Evolutionary conservation across 2,329 filamentous ascomycete genomes (phyloP), one percentile per base, ranked within the genome.

Genomic region (Thielaviopsis musarum): DNA sequence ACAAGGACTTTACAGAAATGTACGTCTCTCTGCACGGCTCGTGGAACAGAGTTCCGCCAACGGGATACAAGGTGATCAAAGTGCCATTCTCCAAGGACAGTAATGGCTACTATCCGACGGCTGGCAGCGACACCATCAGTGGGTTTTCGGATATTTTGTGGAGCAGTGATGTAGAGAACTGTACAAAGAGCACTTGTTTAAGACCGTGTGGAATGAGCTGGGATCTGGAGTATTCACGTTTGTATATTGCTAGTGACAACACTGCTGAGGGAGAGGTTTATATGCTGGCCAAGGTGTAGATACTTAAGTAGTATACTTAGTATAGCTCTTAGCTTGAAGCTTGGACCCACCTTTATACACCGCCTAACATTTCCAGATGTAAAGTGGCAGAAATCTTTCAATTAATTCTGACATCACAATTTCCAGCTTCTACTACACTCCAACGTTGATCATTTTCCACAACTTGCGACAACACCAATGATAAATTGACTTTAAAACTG

Each of bases 21-120:
- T 84, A 78, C 73, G 72, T 84, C 28, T 74, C 79, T 0, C 80
- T 84, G 66, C 81, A 83, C 66, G 81, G 81, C 2, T 79, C 75
- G 60, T 84, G 81, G 79, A 70, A 72, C 65, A 67, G 70, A 22
- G 65, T 67, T 19, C 66, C 65, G 3, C 69, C 71, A 1, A 67
- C 67, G 17, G 72, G 72, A 1, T 73, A 72, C 65, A 70, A 70
- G 64, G 66, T 73, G 15, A 65, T 70, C n/a, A 62, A 68, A 48
- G 65, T 73, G 13, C 69, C 69, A 3, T 73, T 72, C 57, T 65
- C 62, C 1, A 61, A 56, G 54, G 64, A 65, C 22, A 56, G 57
- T 3, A 62, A 62, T 57, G 67, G 66, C 22, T 69, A 68, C 54
- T 68, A 70, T 45, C 69, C 70, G 45, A 68, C 69, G 10, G 68